Conservation (phyloP, 1,139 yeast genomes). For the Arxiozyma telluris region DNA sequence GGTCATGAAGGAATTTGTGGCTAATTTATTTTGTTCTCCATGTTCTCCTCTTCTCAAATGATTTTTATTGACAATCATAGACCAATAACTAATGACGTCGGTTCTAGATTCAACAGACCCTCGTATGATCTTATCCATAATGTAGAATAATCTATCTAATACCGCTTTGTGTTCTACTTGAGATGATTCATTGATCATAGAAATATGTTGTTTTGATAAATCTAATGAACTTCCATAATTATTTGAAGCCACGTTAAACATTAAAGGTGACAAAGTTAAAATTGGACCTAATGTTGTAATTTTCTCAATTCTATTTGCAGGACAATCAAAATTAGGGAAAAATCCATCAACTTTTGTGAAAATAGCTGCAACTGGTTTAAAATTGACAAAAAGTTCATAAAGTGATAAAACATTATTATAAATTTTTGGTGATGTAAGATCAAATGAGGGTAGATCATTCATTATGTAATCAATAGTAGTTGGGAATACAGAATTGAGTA, state of each 20-base stretch:
- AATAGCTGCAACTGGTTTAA: conserved; percentile 53
- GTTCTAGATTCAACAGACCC: conserved; percentile 59
- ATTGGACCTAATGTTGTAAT: conserved; percentile 70
- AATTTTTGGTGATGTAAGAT: conserved; percentile 39
- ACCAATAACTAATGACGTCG: conserved; percentile 58
- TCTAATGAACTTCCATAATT: conserved; percentile 39
- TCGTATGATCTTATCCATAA: conserved; percentile 69
- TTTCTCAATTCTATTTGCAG: conserved; percentile 47
- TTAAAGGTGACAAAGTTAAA: conserved; percentile 65
- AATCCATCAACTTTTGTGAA: conserved; percentile 53
- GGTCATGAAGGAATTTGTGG: conserved; percentile 76
- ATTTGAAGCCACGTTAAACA: conserved; percentile 40
- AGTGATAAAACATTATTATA: conserved; percentile 46
- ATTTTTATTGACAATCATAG: conserved; percentile 62
- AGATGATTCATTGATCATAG: conserved; percentile 44
- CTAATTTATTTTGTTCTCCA: conserved; percentile 56
- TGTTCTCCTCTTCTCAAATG: conserved; percentile 86
- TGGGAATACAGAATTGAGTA: conserved; percentile 51
- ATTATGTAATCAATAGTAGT: conserved; percentile 29
- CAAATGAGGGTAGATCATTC: conserved; percentile 24
- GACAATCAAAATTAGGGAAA: conserved; percentile 29
- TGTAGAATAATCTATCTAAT: conserved; percentile 52
- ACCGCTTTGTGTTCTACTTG: conserved; percentile 52
- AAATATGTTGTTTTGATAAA: conserved; percentile 32
- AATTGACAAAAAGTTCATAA: conserved; percentile 50